These are phyloP conservation scores for Akebia trifoliata DNA, from an alignment of 164 flowering plant species.

Conservation along the genomic window DNA sequence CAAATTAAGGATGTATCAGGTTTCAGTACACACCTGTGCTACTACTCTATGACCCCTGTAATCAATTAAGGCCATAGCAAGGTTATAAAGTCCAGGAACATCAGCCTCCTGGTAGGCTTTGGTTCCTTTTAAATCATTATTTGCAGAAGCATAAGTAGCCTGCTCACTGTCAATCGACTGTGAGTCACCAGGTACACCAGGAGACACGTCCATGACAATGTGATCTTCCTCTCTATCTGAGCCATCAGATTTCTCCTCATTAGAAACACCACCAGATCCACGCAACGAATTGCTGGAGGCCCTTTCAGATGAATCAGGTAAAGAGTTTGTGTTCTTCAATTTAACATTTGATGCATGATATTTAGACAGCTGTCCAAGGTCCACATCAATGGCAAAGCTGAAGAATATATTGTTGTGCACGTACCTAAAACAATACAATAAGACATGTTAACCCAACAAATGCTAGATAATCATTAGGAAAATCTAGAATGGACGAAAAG, in stretches of 20 bases:
- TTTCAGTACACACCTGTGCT: constrained; percentile 69
- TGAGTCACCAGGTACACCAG: constrained; percentile 49
- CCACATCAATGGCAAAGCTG: constrained; percentile 98
- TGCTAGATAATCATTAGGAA: not conserved
- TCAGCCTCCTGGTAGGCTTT: constrained; percentile 97
- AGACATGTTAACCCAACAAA: constrained; percentile 2
- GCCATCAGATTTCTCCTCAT: constrained; percentile 26
- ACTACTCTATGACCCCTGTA: constrained; percentile 97
- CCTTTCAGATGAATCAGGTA: constrained; percentile 27
- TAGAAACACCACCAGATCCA: constrained; percentile 21
- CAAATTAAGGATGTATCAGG: not conserved
- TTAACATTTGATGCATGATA: constrained; percentile 30
- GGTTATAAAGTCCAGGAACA: constrained; percentile 90
- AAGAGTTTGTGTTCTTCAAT: constrained; percentile 21
- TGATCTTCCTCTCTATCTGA: constrained; percentile 23
- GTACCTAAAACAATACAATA: constrained; percentile 52
- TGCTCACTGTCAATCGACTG: constrained; percentile 89
- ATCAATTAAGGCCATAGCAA: constrained; percentile 98
- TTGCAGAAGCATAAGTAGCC: constrained; percentile 98
- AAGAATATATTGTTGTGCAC: constrained; percentile 99
- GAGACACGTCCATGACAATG: constrained; percentile 22
- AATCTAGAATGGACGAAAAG: too few species aligned
- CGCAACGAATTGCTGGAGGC: constrained; percentile 14
- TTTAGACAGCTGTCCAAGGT: constrained; percentile 62
- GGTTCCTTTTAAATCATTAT: constrained; percentile 97